Conservation (phyloP, 2,329 filamentous ascomycete species). For the Fusarium sp. region DNA sequence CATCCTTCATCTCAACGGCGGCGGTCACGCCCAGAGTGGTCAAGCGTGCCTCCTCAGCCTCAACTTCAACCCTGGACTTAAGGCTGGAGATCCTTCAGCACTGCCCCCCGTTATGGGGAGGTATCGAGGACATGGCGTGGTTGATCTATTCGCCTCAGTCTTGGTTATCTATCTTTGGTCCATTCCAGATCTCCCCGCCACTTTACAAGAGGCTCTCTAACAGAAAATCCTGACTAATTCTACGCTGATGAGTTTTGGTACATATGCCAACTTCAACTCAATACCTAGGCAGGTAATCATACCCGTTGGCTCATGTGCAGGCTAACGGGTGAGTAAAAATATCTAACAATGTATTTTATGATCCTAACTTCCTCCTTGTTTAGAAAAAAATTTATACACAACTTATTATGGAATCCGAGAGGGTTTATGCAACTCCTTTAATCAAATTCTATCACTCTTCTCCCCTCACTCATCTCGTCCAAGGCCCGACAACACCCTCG, state of each 20-base stretch:
- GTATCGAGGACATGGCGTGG: not conserved
- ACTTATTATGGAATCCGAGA: not conserved
- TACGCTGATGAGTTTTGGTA: not conserved
- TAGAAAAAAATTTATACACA: rapidly evolving
- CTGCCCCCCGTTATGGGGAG: not conserved
- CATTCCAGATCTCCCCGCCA: not conserved
- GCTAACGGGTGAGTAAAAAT: not conserved
- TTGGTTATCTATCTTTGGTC: not conserved
- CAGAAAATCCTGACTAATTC: not conserved
- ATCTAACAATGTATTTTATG: not conserved
- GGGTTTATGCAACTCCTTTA: not conserved
- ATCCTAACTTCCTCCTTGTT: not conserved
- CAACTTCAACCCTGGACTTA: not conserved
- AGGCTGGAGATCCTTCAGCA: not conserved
- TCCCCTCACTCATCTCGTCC: not conserved
- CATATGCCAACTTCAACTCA: not conserved
- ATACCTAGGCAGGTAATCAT: too few relatives aligned
- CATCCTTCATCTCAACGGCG: not conserved
- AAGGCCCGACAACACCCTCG: not conserved
- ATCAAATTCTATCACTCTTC: not conserved
- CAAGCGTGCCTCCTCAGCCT: not conserved
- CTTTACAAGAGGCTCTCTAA: not conserved
- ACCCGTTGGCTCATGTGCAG: too few relatives aligned
- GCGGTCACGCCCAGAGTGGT: not conserved
- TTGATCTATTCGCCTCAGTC: not conserved